phyloP scores from a whole-genome alignment of 225 moss, liverwort and hornwort genomes.

The Neckera pumila region DNA sequence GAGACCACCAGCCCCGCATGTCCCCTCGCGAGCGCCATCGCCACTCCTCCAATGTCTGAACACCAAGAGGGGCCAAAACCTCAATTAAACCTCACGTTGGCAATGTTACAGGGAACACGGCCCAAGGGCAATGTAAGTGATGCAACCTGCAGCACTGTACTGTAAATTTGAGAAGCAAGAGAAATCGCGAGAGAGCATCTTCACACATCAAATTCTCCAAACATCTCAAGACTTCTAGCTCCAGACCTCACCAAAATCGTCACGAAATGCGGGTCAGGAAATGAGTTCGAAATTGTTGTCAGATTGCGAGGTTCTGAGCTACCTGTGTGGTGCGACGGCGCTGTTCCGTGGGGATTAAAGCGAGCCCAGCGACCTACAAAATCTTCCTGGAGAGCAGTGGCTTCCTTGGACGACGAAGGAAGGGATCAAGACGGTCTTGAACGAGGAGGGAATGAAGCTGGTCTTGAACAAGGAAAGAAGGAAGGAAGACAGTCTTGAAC shows the following conservation, averaged over 20 bases:
- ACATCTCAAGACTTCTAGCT: not conserved
- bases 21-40: slow-evolving; percentile 21
- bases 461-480: not conserved
- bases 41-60: not conserved
- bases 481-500: not conserved
- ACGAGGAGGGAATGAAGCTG: not conserved
- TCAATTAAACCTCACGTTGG: not conserved
- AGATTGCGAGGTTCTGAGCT: not conserved
- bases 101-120: not conserved
- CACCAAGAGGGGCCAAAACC: not conserved
- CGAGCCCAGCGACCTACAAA: not conserved
- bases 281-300: not conserved
- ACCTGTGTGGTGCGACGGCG: not conserved
- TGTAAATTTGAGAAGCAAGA: not conserved
- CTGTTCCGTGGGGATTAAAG: not conserved
- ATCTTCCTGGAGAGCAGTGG: not conserved
- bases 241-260: not conserved
- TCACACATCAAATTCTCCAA: not conserved
- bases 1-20: not conserved
- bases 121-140: not conserved
- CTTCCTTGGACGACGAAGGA: not conserved
- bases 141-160: not conserved
- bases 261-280: not conserved
- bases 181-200: not conserved
- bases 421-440: not conserved